Conservation (phyloP, 345 rosid genomes). For the Eucalyptus cladocalyx region DNA sequence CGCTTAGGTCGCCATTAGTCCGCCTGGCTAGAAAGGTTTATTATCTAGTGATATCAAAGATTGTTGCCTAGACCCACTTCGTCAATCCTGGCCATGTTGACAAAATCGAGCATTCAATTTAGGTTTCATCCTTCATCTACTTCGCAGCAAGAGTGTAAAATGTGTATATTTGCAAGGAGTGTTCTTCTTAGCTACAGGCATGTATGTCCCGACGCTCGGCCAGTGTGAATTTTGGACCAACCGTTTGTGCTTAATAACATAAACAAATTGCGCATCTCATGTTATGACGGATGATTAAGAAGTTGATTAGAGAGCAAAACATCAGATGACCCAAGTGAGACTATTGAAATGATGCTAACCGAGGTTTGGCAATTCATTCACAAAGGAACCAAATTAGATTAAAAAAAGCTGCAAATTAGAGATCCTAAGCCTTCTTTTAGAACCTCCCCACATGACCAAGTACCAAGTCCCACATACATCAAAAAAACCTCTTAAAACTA, state of each 20-base stretch:
- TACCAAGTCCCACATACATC: background rate
- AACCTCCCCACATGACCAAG: background rate
- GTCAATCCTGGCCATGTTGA: background rate
- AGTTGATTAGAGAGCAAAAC: background rate
- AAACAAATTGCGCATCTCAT: background rate
- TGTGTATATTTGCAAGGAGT: background rate
- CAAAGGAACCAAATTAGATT: background rate
- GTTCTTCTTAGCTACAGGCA: background rate
- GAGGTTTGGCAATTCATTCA: background rate
- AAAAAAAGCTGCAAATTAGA: background rate
- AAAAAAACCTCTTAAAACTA: background rate
- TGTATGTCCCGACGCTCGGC: background rate
- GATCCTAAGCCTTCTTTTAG: background rate
- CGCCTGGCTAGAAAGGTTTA: background rate
- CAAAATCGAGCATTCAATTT: background rate
- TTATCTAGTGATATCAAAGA: background rate
- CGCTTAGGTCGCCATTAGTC: background rate
- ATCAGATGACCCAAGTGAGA: background rate
- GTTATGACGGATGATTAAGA: background rate
- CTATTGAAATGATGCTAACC: background rate
- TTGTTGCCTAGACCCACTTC: background rate
- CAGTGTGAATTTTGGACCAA: background rate
- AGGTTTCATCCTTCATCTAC: background rate
- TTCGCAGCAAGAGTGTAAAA: background rate
- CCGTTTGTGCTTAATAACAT: background rate